A percentile compares a stretch with the other conserved stretches of the same genome.
Evolutionary conservation across 106 monocot species (phyloP).

Genomic region (Xerophyta viscosa): DNA sequence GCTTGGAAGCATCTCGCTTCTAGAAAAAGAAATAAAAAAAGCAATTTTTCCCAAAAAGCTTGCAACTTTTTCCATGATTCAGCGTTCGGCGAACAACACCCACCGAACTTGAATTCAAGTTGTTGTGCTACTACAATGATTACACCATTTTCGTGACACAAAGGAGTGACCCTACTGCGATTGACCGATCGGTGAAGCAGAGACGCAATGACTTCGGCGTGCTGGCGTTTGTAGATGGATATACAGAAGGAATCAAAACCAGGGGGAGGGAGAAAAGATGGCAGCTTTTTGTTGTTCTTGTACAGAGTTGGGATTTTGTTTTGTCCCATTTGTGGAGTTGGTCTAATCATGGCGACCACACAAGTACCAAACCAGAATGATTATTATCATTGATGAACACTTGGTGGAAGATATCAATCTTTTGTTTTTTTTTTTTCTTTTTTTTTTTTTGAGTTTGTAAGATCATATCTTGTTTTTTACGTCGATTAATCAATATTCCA

Average conservation of each 20-base stretch:
- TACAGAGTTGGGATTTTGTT: background rate
- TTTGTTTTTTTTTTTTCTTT: too few relatives aligned
- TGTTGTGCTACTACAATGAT: background rate
- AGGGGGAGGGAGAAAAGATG: background rate
- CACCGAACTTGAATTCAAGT: background rate
- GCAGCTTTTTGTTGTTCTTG: background rate
- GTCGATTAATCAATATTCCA: too few relatives aligned
- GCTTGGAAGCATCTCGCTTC: slow-evolving; percentile 30
- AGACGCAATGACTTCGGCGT: too few relatives aligned
- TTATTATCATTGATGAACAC: background rate
- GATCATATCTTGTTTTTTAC: too few relatives aligned
- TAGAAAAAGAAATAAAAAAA: slow-evolving; percentile 2
- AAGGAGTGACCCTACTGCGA: background rate
- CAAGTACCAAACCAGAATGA: background rate
- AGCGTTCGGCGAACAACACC: background rate
- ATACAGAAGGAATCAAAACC: background rate
- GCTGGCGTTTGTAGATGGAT: too few relatives aligned
- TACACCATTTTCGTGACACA: background rate
- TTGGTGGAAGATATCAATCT: background rate
- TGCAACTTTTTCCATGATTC: background rate
- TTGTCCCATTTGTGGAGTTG: background rate
- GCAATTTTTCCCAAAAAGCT: background rate
- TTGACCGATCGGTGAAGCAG: too few relatives aligned
- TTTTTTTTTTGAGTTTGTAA: too few relatives aligned
- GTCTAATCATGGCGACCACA: too few relatives aligned